These are phyloP conservation scores for Triticum aestivum DNA, from an alignment of 176 grass and related monocot genomes.

Conservation along the genomic window DNA sequence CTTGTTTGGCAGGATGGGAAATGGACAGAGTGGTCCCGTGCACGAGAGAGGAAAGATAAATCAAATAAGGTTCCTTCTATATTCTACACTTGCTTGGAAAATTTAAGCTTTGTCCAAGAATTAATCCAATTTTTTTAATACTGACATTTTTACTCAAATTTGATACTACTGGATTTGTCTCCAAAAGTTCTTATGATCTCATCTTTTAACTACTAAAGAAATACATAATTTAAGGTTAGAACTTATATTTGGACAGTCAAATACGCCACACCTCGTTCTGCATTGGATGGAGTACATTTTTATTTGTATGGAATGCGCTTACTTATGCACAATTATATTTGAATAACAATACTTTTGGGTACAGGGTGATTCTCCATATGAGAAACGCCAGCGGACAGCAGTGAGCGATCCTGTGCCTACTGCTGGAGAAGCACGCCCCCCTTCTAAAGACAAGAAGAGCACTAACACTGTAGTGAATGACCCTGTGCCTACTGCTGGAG, in stretches of 20 bases:
- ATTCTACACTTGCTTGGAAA: conserved; percentile 10
- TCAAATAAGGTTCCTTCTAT: conserved; percentile 62
- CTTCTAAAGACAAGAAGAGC: conserved; percentile 31
- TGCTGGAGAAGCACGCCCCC: conserved; percentile 15
- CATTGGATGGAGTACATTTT: neutral
- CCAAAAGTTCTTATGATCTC: neutral
- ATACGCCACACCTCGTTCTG: neutral
- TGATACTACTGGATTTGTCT: neutral
- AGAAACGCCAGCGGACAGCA: conserved; percentile 72
- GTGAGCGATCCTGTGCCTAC: conserved; percentile 30
- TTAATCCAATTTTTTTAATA: neutral
- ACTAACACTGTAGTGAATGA: conserved; percentile 2
- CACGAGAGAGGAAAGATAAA: conserved; percentile 50
- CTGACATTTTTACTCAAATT: neutral
- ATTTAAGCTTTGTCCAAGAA: neutral
- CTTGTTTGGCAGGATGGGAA: conserved; percentile 88
- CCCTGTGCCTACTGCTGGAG: conserved; percentile 30
- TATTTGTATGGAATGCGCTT: conserved; percentile 5
- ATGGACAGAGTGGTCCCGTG: conserved; percentile 66
- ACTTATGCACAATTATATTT: conserved; percentile 22
- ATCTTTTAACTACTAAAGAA: neutral
- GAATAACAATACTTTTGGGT: conserved; percentile 11
- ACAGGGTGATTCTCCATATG: conserved; percentile 86
- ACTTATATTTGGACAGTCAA: neutral
- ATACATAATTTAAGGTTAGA: neutral